Conservation (phyloP, 805 yeast genomes). For the Lachancea fermentati region DNA sequence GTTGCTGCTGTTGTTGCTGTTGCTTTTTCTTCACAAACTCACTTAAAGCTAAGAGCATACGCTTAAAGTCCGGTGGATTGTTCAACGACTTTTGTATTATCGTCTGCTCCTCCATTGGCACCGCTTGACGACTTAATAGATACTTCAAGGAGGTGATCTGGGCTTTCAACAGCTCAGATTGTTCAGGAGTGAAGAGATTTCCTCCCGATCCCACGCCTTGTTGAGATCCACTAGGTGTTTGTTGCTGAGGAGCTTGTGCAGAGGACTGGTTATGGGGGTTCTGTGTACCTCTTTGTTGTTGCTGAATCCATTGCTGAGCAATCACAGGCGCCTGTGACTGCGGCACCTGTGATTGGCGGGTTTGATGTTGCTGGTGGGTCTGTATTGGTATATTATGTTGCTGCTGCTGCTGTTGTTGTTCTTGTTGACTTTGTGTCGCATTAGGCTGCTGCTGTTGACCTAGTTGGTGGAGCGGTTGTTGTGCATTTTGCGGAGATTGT, state of each 20-base stretch:
- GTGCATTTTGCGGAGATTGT: slow-evolving; percentile 1
- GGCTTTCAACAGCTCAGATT: slow-evolving; percentile 30
- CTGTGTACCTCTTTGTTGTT: background rate
- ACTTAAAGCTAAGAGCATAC: slow-evolving; percentile 26
- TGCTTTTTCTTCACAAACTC: slow-evolving; percentile 22
- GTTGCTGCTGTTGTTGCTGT: slow-evolving; percentile 10
- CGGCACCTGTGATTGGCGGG: background rate
- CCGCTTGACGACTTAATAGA: slow-evolving; percentile 26
- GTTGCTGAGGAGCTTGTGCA: background rate
- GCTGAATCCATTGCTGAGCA: background rate
- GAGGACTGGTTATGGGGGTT: no score
- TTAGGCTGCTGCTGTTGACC: slow-evolving; percentile 5
- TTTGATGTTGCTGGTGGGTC: background rate
- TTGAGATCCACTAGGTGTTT: background rate
- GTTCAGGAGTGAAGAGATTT: slow-evolving; percentile 24
- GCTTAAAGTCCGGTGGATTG: slow-evolving; percentile 31
- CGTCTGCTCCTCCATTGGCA: slow-evolving; percentile 25
- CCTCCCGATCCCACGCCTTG: slow-evolving; percentile 1
- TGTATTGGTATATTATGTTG: slow-evolving; percentile 3
- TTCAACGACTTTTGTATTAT: slow-evolving; percentile 28
- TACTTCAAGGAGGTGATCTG: slow-evolving; percentile 33
- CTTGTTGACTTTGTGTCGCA: slow-evolving; percentile 3
- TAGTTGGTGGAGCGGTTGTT: slow-evolving; percentile 5
- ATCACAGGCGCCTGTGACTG: no score
- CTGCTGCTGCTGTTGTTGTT: slow-evolving; percentile 9